phyloP scores from a whole-genome alignment of 2,329 filamentous ascomycete species.

The Cladosporium sp. region DNA sequence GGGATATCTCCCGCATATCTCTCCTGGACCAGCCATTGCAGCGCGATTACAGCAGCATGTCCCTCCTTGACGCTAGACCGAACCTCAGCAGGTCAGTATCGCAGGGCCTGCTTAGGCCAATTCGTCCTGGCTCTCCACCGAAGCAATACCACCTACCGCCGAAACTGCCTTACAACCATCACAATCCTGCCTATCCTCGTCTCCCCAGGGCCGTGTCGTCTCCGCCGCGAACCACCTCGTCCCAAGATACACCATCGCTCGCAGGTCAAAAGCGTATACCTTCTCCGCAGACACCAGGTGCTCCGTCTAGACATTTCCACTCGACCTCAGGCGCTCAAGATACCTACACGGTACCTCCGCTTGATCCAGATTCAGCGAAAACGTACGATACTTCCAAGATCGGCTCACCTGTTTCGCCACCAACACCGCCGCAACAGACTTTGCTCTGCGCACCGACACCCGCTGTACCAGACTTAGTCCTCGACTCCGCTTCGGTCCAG shows the following conservation, averaged over 20 bases:
- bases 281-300: not conserved
- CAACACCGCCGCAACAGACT: not conserved
- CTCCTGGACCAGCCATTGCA: slow-evolving; percentile 10
- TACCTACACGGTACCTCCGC: too few relatives aligned
- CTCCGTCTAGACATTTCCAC: not conserved
- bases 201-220: too few relatives aligned
- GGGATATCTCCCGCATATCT: slow-evolving; percentile 14
- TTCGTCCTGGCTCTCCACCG: slow-evolving; percentile 26
- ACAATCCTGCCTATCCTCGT: not conserved
- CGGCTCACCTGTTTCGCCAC: slow-evolving; percentile 14
- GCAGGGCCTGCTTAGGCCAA: slow-evolving; percentile 21
- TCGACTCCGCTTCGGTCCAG: not conserved
- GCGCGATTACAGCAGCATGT: slow-evolving; percentile 17
- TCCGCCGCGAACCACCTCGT: not conserved
- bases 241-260: not conserved
- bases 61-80: slow-evolving; percentile 9
- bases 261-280: not conserved
- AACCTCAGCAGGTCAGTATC: slow-evolving; percentile 11
- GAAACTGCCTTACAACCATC: slow-evolving; percentile 16
- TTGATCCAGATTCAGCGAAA: too few relatives aligned
- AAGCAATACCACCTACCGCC: slow-evolving; percentile 20
- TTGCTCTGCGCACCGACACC: not conserved
- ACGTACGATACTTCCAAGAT: not conserved
- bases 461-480: not conserved
- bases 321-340: too few relatives aligned